These are phyloP conservation scores for Discostella stelligeroides DNA, from an alignment of 108 stramenopile species.

Conservation along the genomic window DNA sequence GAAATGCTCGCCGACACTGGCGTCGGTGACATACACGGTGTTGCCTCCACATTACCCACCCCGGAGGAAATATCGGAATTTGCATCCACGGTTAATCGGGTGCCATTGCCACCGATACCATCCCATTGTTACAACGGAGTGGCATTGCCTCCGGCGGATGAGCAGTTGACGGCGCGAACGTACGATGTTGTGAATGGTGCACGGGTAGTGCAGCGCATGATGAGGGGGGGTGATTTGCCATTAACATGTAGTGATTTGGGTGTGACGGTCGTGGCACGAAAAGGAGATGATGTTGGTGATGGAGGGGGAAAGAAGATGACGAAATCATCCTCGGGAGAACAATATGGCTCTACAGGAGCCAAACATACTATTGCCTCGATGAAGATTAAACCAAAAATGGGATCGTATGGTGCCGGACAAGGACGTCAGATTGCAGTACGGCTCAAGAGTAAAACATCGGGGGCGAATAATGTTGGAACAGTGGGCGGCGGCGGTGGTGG, in stretches of 20 bases:
- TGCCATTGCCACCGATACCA: slow-evolving; percentile 79
- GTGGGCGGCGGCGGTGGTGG: too few relatives aligned
- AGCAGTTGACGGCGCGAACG: slow-evolving; percentile 75
- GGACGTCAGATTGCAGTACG: slow-evolving; percentile 35
- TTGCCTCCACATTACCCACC: slow-evolving; percentile 54
- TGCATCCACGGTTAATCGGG: slow-evolving; percentile 65
- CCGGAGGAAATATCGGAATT: slow-evolving; percentile 46
- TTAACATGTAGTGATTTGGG: slow-evolving; percentile 10
- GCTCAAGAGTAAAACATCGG: slow-evolving; percentile 18
- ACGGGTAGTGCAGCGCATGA: slow-evolving; percentile 59
- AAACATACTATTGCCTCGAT: background rate
- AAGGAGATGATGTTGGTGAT: too few relatives aligned
- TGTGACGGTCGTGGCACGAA: background rate
- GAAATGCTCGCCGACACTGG: slow-evolving; percentile 62
- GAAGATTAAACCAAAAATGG: background rate
- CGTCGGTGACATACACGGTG: slow-evolving; percentile 22
- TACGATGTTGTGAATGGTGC: slow-evolving; percentile 85
- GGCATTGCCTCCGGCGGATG: slow-evolving; percentile 61
- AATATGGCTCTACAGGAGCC: too few relatives aligned
- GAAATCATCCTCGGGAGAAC: too few relatives aligned
- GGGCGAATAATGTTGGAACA: background rate
- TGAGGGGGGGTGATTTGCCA: slow-evolving; percentile 34
- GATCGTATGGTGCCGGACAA: slow-evolving; percentile 30
- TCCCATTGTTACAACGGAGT: slow-evolving; percentile 75
- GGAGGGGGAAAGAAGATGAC: background rate